A percentile compares a stretch with the other conserved stretches of the same genome.
phyloP scores from a whole-genome alignment of 2,329 filamentous ascomycete genomes.

The Cadophora malorum region DNA sequence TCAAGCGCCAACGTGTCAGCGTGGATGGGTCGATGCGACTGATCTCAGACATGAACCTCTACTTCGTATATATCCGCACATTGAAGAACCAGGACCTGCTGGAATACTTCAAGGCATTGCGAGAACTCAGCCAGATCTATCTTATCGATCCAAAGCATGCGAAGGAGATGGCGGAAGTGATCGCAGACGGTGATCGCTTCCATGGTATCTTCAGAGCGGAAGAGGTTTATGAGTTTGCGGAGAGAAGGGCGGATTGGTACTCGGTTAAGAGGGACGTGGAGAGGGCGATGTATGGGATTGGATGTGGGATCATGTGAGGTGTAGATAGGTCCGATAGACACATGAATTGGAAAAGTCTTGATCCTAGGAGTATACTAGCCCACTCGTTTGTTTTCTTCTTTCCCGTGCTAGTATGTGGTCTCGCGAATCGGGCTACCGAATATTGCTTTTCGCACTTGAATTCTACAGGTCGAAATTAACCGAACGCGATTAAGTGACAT shows the following conservation, averaged over 20 bases:
- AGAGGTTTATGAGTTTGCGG: slow-evolving; percentile 97
- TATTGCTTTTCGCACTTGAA: background rate
- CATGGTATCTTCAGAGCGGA: slow-evolving; percentile 92
- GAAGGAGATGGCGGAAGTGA: slow-evolving; percentile 93
- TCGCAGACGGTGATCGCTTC: slow-evolving; percentile 90
- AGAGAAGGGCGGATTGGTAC: slow-evolving; percentile 94
- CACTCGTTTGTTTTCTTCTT: background rate
- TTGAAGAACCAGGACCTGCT: slow-evolving; percentile 84
- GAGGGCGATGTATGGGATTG: slow-evolving; percentile 95
- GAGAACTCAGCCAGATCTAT: slow-evolving; percentile 94
- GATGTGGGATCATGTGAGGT: slow-evolving; percentile 81
- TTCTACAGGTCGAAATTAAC: background rate
- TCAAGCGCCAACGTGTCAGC: slow-evolving; percentile 93
- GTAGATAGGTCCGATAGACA: background rate
- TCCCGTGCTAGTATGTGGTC: no score
- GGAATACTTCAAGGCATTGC: slow-evolving; percentile 88
- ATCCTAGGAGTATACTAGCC: background rate
- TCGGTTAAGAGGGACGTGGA: slow-evolving; percentile 87
- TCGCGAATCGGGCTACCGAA: background rate
- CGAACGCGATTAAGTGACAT: background rate
- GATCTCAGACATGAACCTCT: slow-evolving; percentile 96
- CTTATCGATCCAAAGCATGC: slow-evolving; percentile 86
- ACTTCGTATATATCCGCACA: slow-evolving; percentile 82
- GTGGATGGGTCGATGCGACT: slow-evolving; percentile 89
- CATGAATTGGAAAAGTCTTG: background rate